Percentiles rank a stretch among this genome's conserved stretches.
Evolutionary conservation across 306 rosid genomes (phyloP).

Genomic region (Prunus dulcis): DNA sequence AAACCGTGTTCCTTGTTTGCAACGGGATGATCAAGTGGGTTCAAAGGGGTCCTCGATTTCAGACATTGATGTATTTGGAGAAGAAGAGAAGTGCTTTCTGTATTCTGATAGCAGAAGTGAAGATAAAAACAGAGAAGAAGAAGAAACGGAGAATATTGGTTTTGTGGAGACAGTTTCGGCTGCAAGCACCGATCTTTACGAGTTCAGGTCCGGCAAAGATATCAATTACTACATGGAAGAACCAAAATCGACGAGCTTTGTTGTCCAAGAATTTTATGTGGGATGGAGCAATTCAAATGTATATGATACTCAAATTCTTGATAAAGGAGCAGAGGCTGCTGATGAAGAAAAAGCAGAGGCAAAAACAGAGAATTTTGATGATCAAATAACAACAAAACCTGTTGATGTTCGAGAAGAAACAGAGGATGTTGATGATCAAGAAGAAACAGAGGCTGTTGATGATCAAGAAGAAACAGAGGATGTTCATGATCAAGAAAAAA

Average conservation of each 20-base stretch:
- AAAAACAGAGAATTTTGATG: background rate
- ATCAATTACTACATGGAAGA: slow-evolving; percentile 46
- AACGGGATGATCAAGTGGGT: slow-evolving; percentile 2
- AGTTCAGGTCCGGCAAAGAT: slow-evolving; percentile 26
- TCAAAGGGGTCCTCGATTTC: slow-evolving; percentile 3
- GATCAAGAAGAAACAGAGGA: background rate
- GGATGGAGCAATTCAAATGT: slow-evolving; percentile 27
- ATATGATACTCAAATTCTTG: background rate
- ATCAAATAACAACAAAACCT: background rate
- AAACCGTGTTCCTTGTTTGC: background rate
- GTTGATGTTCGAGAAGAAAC: background rate
- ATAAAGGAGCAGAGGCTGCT: background rate
- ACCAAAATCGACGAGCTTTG: slow-evolving; percentile 44
- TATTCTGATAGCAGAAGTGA: background rate
- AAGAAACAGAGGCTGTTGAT: slow-evolving; percentile 2
- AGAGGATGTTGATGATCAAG: background rate
- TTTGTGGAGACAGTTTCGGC: slow-evolving; percentile 11
- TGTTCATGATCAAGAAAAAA: background rate
- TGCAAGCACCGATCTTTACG: slow-evolving; percentile 35
- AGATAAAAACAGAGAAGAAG: slow-evolving; percentile 21
- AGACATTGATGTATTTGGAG: slow-evolving; percentile 29
- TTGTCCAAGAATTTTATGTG: slow-evolving; percentile 41
- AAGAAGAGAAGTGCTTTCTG: slow-evolving; percentile 14
- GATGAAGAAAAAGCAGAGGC: slow-evolving; percentile 7
- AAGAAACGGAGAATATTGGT: slow-evolving; percentile 16